Conservation (phyloP, 75 land plant genomes). For the Picea glauca region DNA sequence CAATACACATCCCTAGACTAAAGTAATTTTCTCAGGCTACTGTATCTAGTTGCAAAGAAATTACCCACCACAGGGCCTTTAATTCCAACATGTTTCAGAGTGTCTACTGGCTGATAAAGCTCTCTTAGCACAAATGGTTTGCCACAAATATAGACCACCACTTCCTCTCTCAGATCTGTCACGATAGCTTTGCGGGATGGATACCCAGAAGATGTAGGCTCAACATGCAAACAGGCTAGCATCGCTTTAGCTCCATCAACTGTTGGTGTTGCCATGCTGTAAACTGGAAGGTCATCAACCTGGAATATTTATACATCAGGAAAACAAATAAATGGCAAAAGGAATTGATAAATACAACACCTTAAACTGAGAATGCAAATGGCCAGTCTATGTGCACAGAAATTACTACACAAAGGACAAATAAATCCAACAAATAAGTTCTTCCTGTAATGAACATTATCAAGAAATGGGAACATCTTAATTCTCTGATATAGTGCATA, state of each 20-base stretch:
- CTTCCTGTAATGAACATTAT: neutral
- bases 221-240: conserved; percentile 60
- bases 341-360: neutral
- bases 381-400: neutral
- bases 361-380: neutral
- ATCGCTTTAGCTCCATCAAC: conserved; percentile 81
- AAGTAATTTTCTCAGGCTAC: neutral
- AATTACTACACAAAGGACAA: neutral
- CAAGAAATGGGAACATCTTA: neutral
- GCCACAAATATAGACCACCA: conserved; percentile 89
- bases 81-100: conserved; percentile 94
- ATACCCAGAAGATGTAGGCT: conserved; percentile 24
- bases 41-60: neutral
- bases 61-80: conserved; percentile 78
- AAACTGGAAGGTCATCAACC: conserved; percentile 89
- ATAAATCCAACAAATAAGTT: neutral
- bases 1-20: neutral
- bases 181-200: conserved; percentile 46
- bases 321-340: neutral
- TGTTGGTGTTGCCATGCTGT: conserved; percentile 98
- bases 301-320: conserved; percentile 17
- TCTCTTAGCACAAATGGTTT: conserved; percentile 97
- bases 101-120: conserved; percentile 92
- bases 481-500: neutral
- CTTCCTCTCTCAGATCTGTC: conserved; percentile 93